Percentiles rank a stretch among this genome's conserved stretches.
phyloP scores from a whole-genome alignment of 768 basidiomycete species.

The Paxillus involutus region DNA sequence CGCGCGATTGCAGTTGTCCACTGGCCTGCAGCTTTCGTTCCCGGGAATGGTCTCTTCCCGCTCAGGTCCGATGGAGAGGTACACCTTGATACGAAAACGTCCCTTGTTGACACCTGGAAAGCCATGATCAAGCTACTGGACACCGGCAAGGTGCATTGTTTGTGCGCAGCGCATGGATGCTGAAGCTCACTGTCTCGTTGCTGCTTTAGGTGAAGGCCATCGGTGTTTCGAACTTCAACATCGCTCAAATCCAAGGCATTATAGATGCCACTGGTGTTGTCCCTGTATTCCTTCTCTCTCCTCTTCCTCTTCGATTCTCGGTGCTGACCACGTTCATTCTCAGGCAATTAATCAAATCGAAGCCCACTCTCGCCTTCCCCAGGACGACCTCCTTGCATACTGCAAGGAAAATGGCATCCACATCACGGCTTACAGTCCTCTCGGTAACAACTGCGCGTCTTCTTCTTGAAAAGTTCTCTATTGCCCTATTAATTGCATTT shows the following conservation, averaged over 20 bases:
- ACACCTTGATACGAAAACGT: slow-evolving; percentile 56
- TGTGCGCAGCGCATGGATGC: background rate
- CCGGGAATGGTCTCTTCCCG: slow-evolving; percentile 58
- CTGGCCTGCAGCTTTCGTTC: slow-evolving; percentile 74
- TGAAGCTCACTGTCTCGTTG: slow-evolving; percentile 1
- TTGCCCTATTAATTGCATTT: background rate
- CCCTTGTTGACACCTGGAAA: slow-evolving; percentile 81
- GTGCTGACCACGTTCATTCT: background rate
- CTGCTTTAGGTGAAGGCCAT: slow-evolving; percentile 55
- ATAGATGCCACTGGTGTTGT: slow-evolving; percentile 68
- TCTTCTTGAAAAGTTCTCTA: background rate
- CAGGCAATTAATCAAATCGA: slow-evolving; percentile 79
- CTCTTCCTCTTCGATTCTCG: background rate
- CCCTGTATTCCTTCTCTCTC: slow-evolving; percentile 46
- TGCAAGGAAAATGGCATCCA: slow-evolving; percentile 71
- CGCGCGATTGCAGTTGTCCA: slow-evolving; percentile 55
- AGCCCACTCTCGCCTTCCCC: slow-evolving; percentile 77
- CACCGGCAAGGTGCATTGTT: slow-evolving; percentile 55
- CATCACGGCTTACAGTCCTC: slow-evolving; percentile 67
- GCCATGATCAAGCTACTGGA: slow-evolving; percentile 71
- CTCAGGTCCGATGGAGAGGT: slow-evolving; percentile 44
- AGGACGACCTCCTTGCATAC: slow-evolving; percentile 73
- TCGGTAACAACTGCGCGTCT: slow-evolving; percentile 74
- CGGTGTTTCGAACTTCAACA: slow-evolving; percentile 83
- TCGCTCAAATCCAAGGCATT: slow-evolving; percentile 64